These are phyloP conservation scores for Neonectria hederae DNA, from an alignment of 2,329 filamentous ascomycete genomes.

Conservation along the genomic window DNA sequence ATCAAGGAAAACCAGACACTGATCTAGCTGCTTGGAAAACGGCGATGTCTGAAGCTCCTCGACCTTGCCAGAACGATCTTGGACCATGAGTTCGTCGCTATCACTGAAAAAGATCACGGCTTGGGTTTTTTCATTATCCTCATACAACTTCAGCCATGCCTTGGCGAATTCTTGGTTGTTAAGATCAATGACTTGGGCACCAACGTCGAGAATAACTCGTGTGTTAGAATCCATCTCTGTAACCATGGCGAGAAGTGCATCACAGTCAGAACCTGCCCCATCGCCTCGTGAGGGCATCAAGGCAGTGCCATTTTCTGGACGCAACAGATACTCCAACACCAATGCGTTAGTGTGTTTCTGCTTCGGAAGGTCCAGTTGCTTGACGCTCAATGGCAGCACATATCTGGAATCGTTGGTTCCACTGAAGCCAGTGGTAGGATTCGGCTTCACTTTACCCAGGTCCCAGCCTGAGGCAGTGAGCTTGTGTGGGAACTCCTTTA, in stretches of 20 bases:
- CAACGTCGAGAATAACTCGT: slow-evolving; percentile 74
- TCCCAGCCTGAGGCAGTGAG: slow-evolving; percentile 76
- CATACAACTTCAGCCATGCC: slow-evolving; percentile 57
- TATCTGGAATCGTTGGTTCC: slow-evolving; percentile 72
- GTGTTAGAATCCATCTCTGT: slow-evolving; percentile 49
- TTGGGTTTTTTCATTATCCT: slow-evolving; percentile 16
- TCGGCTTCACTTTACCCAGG: slow-evolving; percentile 56
- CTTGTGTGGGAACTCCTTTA: slow-evolving; percentile 71
- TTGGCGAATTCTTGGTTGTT: slow-evolving; percentile 64
- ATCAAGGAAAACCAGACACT: slow-evolving; percentile 74
- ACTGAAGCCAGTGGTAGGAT: slow-evolving; percentile 72
- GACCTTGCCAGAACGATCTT: slow-evolving; percentile 57
- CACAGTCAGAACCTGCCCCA: slow-evolving; percentile 36
- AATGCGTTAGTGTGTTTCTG: slow-evolving; percentile 74
- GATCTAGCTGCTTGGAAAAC: slow-evolving; percentile 63
- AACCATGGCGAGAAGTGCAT: slow-evolving; percentile 56
- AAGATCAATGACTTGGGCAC: slow-evolving; percentile 74
- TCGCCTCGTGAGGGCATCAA: slow-evolving; percentile 8
- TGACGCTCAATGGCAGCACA: slow-evolving; percentile 65
- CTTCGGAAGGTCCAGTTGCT: slow-evolving; percentile 62
- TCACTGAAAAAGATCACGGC: slow-evolving; percentile 66
- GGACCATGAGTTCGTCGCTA: slow-evolving; percentile 62
- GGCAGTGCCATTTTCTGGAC: slow-evolving; percentile 56
- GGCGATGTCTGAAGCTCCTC: slow-evolving; percentile 67
- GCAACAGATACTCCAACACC: slow-evolving; percentile 68